Base-by-base conservation (phyloP, 2,329 filamentous ascomycete genomes). In the Fonsecaea monophora region DNA sequence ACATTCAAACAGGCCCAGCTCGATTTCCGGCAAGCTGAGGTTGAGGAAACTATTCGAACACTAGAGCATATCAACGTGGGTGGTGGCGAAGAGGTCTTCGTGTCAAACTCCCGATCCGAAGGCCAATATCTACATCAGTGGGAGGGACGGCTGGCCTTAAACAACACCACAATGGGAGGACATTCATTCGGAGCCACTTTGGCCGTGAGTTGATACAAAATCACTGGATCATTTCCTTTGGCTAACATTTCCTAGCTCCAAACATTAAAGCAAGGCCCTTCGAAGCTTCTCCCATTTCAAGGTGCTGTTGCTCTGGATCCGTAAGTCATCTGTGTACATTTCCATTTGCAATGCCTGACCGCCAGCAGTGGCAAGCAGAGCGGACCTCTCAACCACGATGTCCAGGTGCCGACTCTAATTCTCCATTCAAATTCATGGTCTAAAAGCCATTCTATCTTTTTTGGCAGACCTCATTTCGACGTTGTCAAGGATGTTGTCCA, bases 351-450 rank as follows among this genome's bases (percentile, higher is more conserved):
- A 32, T 34, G 53, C 9, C 42, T 58, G 12, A 37, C 45, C 10
- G 15, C 15, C 30, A 15, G 7, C 25, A 69, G 68, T 0, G 89
- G 89, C 60, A 91, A 91, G 75, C 78, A 79, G 1, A 87, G 84
- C 68, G 89, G 89, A 0, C 85, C 81, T 0, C 79, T 90, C 10
- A 90, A 90, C 76, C 74, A 80, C 65, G 81, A 88, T 48, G 81
- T 90, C 68, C 73, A 80, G 35, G 84, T 88, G 1, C 87, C 89
- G 1, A 74, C 87, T 2, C 77, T 90, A 55, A 79, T 90, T 34
- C 79, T 90, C 45, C 86, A 91, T 77, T 89, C 87, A 56, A 83
- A 87, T 67, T 85, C 87, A 7, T 91, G 89, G 88, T 89, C 86
- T 38, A 81, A 81, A 38, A 78, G 80, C n/a, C 76, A 79, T 66